These are phyloP conservation scores for Juglanconis juglandina DNA, from an alignment of 2,329 filamentous ascomycete genomes.

Conservation along the genomic window DNA sequence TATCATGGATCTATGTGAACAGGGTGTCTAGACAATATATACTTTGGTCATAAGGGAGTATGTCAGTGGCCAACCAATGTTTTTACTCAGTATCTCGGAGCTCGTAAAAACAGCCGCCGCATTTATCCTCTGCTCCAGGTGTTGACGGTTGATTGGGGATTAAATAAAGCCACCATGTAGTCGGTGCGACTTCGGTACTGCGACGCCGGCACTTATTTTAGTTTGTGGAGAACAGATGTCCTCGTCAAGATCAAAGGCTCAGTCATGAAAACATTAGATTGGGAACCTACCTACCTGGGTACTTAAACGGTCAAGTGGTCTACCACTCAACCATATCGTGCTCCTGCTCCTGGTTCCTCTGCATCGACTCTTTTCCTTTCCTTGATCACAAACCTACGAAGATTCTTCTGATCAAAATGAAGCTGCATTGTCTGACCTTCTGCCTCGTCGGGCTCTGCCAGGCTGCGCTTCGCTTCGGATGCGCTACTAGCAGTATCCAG, in stretches of 20 bases:
- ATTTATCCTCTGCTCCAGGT: too few relatives aligned
- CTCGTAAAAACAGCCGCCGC: too few relatives aligned
- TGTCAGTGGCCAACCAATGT: too few relatives aligned
- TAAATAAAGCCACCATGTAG: background rate
- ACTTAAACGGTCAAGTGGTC: too few relatives aligned
- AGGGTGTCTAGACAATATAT: too few relatives aligned
- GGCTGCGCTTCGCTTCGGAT: conserved; percentile 28
- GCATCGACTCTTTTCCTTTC: background rate
- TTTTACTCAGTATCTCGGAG: too few relatives aligned
- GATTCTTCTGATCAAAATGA: background rate
- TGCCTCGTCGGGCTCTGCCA: conserved; percentile 20
- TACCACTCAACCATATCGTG: too few relatives aligned
- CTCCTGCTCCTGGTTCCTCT: too few relatives aligned
- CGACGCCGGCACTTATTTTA: background rate
- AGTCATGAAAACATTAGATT: background rate
- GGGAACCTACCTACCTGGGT: too few relatives aligned
- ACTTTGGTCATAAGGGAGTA: too few relatives aligned
- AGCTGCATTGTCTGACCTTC: background rate
- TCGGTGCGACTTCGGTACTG: background rate
- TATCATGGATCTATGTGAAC: too few relatives aligned
- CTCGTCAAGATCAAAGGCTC: too few relatives aligned
- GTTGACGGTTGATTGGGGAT: background rate
- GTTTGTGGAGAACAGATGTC: background rate
- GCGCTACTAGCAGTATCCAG: conserved; percentile 27
- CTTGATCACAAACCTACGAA: background rate